Evolutionary conservation across 2,329 filamentous ascomycete genomes (phyloP), one percentile per base, ranked within the genome.

Genomic region (Fusarium nelsonii): DNA sequence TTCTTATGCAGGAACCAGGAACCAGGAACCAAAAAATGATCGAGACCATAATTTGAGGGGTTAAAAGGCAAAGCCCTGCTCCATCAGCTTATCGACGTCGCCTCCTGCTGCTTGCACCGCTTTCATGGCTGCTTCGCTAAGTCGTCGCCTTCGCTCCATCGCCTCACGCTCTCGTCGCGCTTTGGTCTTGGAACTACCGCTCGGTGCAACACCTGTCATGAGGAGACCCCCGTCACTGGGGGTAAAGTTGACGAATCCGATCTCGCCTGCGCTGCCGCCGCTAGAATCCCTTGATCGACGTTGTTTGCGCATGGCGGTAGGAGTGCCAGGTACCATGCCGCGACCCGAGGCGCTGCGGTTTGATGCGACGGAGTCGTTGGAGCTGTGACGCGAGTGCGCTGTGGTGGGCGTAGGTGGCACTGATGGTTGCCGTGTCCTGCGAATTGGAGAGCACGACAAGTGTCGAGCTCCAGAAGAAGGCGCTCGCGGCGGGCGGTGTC

Each of bases 171-270:
- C 95, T 51, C 96, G 84, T 57, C 94, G 83, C n/a, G 93, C 93
- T 78, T 97, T 97, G 10, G 96, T 98, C 86, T 98, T 98, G 71
- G 89, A 92, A 72, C 90, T 94, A 11, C 96, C 96, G 69, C 91
- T 94, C 1, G 95, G 95, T 45, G 96, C 96, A 14, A 99, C 96
- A 7, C 94, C 95, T 9, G 88, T 93, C 79, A 99, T 88, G 43
- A 99, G 90, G 76, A 91, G 88, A 15, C 86, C 83, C 73, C 90
- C 90, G 78, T 99, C 94, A 50, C 86, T 84, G 1, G 93, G 90
- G 1, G 94, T 97, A 80, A 92, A 97, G 79, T 98, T 98, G 68
- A 97, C 92, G 76, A 98, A 98, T 12, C 87, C 86, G 10, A 87
- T 81, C 4, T 74, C 74, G 4, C 73, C 55, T 53, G 53, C 58